Evolutionary conservation across 108 stramenopile genomes (phyloP), one percentile per base, ranked within the genome.

Genomic region (Cyclotella kingstonii): DNA sequence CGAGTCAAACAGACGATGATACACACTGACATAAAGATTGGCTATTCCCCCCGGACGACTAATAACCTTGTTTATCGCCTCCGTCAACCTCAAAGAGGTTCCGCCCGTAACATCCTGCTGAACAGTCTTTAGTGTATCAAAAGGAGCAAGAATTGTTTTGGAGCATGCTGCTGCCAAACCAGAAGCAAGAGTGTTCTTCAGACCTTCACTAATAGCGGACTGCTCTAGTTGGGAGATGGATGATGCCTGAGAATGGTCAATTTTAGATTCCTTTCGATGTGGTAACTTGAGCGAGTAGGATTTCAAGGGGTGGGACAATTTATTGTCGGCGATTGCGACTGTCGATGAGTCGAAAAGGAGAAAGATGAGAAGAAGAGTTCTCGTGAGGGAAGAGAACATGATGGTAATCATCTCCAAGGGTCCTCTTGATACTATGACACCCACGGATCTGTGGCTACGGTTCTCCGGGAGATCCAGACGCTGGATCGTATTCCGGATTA

Each of bases 91-190:
- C 39, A 95, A 35, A 21, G 76, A 66, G 2, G 41, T 48, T 5
- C 62, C 66, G 33, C 68, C 66, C 27, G 67, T 49, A 33, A 73
- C 51, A 52, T 75, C 62, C 68, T 95, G 94, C 54, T 96, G 97
- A 25, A 97, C 68, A 0, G 95, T 97, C 65, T 98, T 95, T 36
- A 98, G 86, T 5, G 97, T 93, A 60, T 96, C 94, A 48, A 98
- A 89, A 9, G 97, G 97, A 30, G 95, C 94, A 28, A 98, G 51
- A 17, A 83, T 57, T 4, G 89, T 62, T 66, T 95, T 96, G 25
- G 85, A 89, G 41, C 88, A 94, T 12, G 78, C 93, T 10, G 93
- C 91, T 0, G 94, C 93, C 50, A 95, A 44, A 14, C 85, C 91
- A 40, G 88, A 90, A 12, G 95, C 95, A 8, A 93, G 52, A 6